A percentile compares a stretch with the other conserved stretches of the same genome.
These are phyloP conservation scores for Penicillium italicum DNA, from an alignment of 2,329 filamentous ascomycete species.

Conservation along the genomic window DNA sequence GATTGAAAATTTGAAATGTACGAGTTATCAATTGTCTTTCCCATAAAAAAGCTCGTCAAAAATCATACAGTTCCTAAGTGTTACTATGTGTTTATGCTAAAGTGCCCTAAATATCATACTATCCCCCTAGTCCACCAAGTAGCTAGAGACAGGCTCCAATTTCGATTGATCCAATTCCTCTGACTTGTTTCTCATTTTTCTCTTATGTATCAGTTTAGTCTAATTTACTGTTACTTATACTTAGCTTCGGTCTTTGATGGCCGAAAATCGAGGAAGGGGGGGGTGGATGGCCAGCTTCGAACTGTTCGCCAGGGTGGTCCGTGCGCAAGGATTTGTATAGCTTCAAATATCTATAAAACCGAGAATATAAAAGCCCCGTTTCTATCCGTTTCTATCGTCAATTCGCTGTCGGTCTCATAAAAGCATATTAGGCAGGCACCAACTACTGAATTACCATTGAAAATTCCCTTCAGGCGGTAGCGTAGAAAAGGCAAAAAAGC, in stretches of 20 bases:
- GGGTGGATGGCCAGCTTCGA: neutral
- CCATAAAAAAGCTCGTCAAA: neutral
- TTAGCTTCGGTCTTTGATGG: neutral
- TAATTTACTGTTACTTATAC: neutral
- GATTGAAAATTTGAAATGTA: neutral
- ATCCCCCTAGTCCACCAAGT: too few relatives aligned
- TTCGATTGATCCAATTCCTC: neutral
- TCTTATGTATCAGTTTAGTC: neutral
- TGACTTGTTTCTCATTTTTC: neutral
- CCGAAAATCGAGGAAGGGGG: neutral
- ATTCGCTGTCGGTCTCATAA: neutral
- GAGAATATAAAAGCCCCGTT: neutral
- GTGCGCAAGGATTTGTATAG: neutral
- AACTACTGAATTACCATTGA: neutral
- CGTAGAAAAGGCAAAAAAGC: neutral
- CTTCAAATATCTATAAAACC: neutral
- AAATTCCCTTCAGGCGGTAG: neutral
- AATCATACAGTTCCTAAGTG: too few relatives aligned
- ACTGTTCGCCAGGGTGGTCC: neutral
- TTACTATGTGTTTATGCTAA: neutral
- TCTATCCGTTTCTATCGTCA: too few relatives aligned
- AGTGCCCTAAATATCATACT: neutral
- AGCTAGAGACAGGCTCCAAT: neutral
- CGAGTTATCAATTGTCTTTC: neutral
- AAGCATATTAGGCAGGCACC: neutral